Base-by-base conservation (phyloP, 108 stramenopile genomes). In the Seminavis robusta region DNA sequence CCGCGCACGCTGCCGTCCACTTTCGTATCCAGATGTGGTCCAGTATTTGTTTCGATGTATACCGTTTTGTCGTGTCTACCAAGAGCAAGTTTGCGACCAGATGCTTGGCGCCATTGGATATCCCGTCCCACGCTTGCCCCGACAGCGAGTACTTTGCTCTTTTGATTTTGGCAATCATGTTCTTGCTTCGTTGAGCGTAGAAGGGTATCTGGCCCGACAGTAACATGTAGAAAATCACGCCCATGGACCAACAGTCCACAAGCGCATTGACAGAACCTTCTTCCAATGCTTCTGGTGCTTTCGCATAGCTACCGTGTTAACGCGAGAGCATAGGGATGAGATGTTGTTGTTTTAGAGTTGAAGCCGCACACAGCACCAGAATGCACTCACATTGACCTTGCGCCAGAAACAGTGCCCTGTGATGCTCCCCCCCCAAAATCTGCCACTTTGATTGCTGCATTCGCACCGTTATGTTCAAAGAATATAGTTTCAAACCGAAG, bases 211-310 rank as follows among this genome's bases (percentile, higher is more conserved):
- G 65, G n/a, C 68, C 56, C 28, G 74, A 71, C 0, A 86, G 52
- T 13, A 86, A 38, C 65, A 86, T 69, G 60, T 73, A 86, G 29
- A 75, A 62, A 49, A 86, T 79, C 8, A 90, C 89, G 27, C 84
- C 84, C 20, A 69, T 52, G 0, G 68, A 56, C 88, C 88, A 94
- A 27, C 80, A 39, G 67, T 97, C 96, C 19, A 89, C 92, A 52
- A 84, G 74, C 11, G 63, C 48, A n/a, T n/a, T n/a, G n/a, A n/a
- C n/a, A n/a, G n/a, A n/a, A n/a, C n/a, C n/a, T n/a, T n/a, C n/a
- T n/a, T n/a, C n/a, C n/a, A n/a, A n/a, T n/a, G n/a, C n/a, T n/a
- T n/a, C n/a, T n/a, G n/a, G n/a, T n/a, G n/a, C n/a, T n/a, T n/a
- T n/a, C n/a, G n/a, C n/a, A n/a, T n/a, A n/a, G n/a, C n/a, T n/a